Evolutionary conservation across 192 early-diverging fungal species (phyloP).

Genomic region (Coemansia sp.): DNA sequence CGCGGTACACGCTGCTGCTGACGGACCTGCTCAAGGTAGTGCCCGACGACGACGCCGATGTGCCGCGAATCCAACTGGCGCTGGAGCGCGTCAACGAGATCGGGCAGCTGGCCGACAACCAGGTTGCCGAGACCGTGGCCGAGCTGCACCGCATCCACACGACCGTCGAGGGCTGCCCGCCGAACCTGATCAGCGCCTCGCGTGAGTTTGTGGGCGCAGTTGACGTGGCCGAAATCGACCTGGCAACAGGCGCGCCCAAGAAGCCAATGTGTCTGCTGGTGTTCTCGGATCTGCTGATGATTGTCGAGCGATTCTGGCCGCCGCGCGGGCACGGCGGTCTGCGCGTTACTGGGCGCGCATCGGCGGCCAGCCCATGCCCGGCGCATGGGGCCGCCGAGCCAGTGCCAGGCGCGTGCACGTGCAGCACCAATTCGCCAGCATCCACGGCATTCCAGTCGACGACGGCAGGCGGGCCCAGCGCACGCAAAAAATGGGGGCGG

Average conservation of each 20-base stretch:
- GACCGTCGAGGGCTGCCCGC: slow-evolving; percentile 51
- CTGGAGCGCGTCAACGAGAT: slow-evolving; percentile 53
- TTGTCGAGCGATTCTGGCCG: slow-evolving; percentile 53
- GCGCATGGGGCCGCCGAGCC: slow-evolving; percentile 9
- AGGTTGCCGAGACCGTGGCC: slow-evolving; percentile 48
- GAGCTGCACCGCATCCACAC: slow-evolving; percentile 53
- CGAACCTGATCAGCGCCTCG: slow-evolving; percentile 57
- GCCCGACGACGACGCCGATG: slow-evolving; percentile 42
- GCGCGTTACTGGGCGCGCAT: slow-evolving; percentile 29
- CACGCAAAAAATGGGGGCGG: slow-evolving; percentile 42
- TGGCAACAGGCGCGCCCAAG: slow-evolving; percentile 43
- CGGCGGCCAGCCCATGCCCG: slow-evolving; percentile 15
- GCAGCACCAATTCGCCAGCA: slow-evolving; percentile 6
- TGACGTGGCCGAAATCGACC: slow-evolving; percentile 48
- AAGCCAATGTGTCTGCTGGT: slow-evolving; percentile 49
- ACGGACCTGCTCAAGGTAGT: slow-evolving; percentile 49
- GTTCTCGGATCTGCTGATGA: slow-evolving; percentile 53
- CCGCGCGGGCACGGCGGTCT: slow-evolving; percentile 42
- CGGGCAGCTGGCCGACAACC: slow-evolving; percentile 53
- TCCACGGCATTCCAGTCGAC: slow-evolving; percentile 39
- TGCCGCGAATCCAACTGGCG: slow-evolving; percentile 38
- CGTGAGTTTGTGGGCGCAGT: slow-evolving; percentile 51
- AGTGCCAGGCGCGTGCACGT: slow-evolving; percentile 5
- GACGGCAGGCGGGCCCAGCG: slow-evolving; percentile 19
- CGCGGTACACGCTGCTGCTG: slow-evolving; percentile 72